Percentiles rank a stretch among this genome's conserved stretches.
phyloP scores from a whole-genome alignment of 202 grass and related monocot species.

The Brachypodium distachyon region DNA sequence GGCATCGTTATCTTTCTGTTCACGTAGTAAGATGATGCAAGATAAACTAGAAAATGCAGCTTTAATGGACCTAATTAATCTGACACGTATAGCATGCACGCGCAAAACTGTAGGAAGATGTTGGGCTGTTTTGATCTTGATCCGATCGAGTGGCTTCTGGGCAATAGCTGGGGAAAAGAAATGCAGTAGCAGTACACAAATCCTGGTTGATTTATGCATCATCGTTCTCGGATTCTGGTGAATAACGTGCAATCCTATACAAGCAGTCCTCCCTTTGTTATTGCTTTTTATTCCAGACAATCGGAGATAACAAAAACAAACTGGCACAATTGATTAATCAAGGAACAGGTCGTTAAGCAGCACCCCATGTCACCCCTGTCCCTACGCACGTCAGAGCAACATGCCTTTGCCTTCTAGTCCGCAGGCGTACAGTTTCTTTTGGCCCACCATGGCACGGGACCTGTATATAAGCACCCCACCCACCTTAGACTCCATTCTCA shows the following conservation, averaged over 20 bases:
- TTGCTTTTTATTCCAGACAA: not conserved
- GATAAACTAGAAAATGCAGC: not conserved
- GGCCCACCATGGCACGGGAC: not conserved
- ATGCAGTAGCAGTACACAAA: not conserved
- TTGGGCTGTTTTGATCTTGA: not conserved
- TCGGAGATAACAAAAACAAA: not conserved
- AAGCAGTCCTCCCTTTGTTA: no score
- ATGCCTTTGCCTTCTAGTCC: constrained; percentile 7
- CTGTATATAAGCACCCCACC: constrained; percentile 18
- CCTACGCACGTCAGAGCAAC: constrained; percentile 31
- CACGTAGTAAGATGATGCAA: no score
- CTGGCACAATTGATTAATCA: no score
- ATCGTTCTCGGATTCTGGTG: not conserved
- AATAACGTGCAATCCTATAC: not conserved
- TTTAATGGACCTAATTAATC: not conserved
- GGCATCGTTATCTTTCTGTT: not conserved
- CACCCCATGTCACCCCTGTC: constrained; percentile 23
- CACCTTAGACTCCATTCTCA: not conserved
- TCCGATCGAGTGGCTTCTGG: no score
- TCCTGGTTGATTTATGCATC: not conserved
- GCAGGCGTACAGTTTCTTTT: not conserved
- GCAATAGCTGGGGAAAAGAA: no score
- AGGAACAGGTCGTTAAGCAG: constrained; percentile 22
- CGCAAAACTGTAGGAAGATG: no score
- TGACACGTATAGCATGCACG: not conserved